Evolutionary conservation across 495 filamentous ascomycete species (phyloP).

Genomic region (Penicilliopsis zonata): DNA sequence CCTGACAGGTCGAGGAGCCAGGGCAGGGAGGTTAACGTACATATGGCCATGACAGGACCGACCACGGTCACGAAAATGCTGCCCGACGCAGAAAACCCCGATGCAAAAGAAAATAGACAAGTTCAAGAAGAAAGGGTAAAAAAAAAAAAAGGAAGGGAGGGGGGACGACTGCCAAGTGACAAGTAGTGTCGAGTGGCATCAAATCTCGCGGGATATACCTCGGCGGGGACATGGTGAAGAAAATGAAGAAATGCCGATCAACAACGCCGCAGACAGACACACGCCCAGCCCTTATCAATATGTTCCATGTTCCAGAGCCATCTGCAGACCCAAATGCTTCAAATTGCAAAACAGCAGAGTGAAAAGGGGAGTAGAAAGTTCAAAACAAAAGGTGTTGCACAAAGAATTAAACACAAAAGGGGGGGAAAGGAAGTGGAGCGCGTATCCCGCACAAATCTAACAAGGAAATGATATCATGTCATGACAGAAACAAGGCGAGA

Average conservation of each 20-base stretch:
- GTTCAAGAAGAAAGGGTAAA: no score
- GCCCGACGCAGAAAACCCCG: constrained; percentile 23
- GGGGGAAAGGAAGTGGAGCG: constrained; percentile 8
- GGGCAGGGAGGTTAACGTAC: constrained; percentile 66
- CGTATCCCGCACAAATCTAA: constrained; percentile 16
- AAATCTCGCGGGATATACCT: constrained; percentile 23
- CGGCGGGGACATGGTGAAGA: constrained; percentile 6
- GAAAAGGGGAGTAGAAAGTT: constrained; percentile 19
- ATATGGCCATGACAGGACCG: constrained; percentile 58
- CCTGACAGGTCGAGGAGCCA: constrained; percentile 35
- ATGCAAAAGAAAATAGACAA: constrained; percentile 24
- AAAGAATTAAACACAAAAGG: constrained; percentile 11
- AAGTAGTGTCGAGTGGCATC: constrained; percentile 15
- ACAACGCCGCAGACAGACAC: constrained; percentile 28
- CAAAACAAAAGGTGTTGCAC: constrained; percentile 8
- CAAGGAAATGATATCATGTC: constrained; percentile 24
- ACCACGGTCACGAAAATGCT: constrained; percentile 39
- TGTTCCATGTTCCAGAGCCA: constrained; percentile 19
- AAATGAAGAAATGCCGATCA: constrained; percentile 16
- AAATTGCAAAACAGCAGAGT: constrained; percentile 8
- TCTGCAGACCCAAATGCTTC: constrained; percentile 24
- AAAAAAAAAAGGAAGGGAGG: no score
- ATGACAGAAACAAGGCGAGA: constrained; percentile 12
- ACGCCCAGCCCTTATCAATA: constrained; percentile 18
- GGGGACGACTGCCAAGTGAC: no score